Base-by-base conservation (phyloP, 176 grass and related monocot species). In the Lolium rigidum region DNA sequence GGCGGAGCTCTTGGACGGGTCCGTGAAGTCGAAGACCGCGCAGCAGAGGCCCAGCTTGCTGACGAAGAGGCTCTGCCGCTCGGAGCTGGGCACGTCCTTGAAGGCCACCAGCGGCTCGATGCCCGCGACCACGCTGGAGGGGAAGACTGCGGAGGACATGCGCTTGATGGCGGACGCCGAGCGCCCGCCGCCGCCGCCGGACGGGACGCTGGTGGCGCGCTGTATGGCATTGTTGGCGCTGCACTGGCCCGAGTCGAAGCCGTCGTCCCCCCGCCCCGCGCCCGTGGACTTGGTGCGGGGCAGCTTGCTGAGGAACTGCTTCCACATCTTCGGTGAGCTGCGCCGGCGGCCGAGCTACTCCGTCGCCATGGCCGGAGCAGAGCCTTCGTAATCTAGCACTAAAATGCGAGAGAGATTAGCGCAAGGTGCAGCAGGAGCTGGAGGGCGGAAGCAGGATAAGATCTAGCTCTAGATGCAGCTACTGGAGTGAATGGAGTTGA, bases 111-210 rank as follows among this genome's bases (percentile, higher is more conserved):
- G 83, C n/a, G 97, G 94, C 79, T 99, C 97, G 18, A 96, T 97
- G 44, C 94, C 94, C 6, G 97, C 89, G 31, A 99, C 94, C 7
- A 99, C 88, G 55, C 92, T 97, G 0, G 97, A 99, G 16, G 97
- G 97, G 82, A 99, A 99, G 54, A 99, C 92, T 0, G 92, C 94
- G 15, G 97, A 99, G 0, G 97, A 91, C 94, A 96, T 99, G 65
- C 97, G 94, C 90, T 94, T 94, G 24, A 96, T 95, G 37, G 90
- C 83, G 1, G 89, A 83, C 9, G 90, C 72, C 3, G 92, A 91
- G 47, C 90, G 92, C 13, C 79, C 20, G 82, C 75, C 44, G 21
- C 21, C 46, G 22, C 22, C 72, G 72, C 44, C 44, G 21, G 71
- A 47, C 21, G 72, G 72, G 1, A 75, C 22, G 88, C 94, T 96